Evolutionary conservation across 768 basidiomycete species (phyloP), one percentile per base, ranked within the genome.

Genomic region (Coprinellus micaceus): DNA sequence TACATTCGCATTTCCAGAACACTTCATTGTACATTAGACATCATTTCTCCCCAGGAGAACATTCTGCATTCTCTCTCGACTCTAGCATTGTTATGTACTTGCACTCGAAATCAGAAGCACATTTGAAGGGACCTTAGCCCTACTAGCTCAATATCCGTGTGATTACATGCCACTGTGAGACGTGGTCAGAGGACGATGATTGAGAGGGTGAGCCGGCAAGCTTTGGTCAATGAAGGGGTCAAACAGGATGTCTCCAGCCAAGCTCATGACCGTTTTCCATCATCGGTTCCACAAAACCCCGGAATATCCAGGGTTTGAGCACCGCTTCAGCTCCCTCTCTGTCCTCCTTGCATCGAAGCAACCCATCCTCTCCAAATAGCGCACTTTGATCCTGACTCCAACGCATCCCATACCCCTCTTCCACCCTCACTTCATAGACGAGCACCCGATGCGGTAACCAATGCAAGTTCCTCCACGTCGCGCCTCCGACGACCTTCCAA

Each of bases 261-360:
- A 77, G 57, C 58, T 83, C 79, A 64, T 86, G 85, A 13, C 85
- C 85, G 64, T 82, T 79, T 58, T 80, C 81, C 80, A 86, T 85
- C 79, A 80, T 81, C 1, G 84, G 85, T 56, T 87, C 85, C 7
- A 87, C 77, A 62, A 83, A 85, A 13, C 85, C 85, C 40, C 85
- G 76, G 63, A 87, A 83, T 6, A 67, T 66, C 85, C 84, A 86
- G 1, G 73, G 70, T 56, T 11, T 57, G 55, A 37, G 29, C 33
- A 30, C 37, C 41, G 17, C 53, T 26, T 50, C 60, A 53, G 53
- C 54, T 44, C 40, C 54, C 1, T 56, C 63, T 9, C 60, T 53
- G 30, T 7, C n/a, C 2, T 3, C 37, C 37, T n/a, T 2, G 37
- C 3, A 39, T 39, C 53, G 48, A 6, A 43, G 7, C 40, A 26